These are phyloP conservation scores for Boletus rufocinnamomeus DNA, from an alignment of 768 basidiomycete species.

Conservation along the genomic window DNA sequence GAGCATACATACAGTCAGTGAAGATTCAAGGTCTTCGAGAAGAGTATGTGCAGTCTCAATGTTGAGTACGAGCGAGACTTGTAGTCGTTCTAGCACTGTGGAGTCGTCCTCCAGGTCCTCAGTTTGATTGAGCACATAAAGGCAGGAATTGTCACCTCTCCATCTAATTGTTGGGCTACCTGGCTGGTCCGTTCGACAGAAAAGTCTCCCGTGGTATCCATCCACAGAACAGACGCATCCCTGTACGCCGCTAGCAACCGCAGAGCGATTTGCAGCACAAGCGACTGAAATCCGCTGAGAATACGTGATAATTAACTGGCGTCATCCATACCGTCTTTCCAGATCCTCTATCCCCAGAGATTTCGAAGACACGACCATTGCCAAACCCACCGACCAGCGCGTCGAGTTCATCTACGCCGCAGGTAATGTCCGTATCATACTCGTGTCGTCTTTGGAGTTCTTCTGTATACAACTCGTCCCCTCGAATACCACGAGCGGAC, in stretches of 20 bases:
- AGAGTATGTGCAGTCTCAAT: constrained; percentile 53
- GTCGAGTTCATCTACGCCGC: constrained; percentile 54
- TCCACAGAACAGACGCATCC: constrained; percentile 57
- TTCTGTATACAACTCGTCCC: constrained; percentile 29
- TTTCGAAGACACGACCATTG: constrained; percentile 58
- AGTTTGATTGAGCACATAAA: neutral
- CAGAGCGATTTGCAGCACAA: constrained; percentile 61
- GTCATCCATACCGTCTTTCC: constrained; percentile 66
- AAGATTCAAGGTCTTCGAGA: constrained; percentile 45
- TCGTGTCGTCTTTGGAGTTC: constrained; percentile 17
- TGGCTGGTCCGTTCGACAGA: constrained; percentile 48
- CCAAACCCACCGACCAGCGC: constrained; percentile 51
- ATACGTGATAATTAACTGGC: neutral
- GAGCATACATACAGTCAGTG: constrained; percentile 30
- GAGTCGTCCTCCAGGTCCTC: constrained; percentile 27
- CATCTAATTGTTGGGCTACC: constrained; percentile 35
- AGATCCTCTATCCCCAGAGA: constrained; percentile 64
- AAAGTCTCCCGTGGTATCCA: constrained; percentile 73
- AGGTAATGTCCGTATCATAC: constrained; percentile 16
- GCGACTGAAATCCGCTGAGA: constrained; percentile 43
- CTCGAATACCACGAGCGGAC: constrained; percentile 44
- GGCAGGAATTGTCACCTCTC: constrained; percentile 27
- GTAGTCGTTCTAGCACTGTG: constrained; percentile 54
- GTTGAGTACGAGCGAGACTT: constrained; percentile 59
- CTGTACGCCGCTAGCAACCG: constrained; percentile 46